Evolutionary conservation across 305 asterid genomes (phyloP), one percentile per base, ranked within the genome.

Genomic region (Plantago lanceolata): DNA sequence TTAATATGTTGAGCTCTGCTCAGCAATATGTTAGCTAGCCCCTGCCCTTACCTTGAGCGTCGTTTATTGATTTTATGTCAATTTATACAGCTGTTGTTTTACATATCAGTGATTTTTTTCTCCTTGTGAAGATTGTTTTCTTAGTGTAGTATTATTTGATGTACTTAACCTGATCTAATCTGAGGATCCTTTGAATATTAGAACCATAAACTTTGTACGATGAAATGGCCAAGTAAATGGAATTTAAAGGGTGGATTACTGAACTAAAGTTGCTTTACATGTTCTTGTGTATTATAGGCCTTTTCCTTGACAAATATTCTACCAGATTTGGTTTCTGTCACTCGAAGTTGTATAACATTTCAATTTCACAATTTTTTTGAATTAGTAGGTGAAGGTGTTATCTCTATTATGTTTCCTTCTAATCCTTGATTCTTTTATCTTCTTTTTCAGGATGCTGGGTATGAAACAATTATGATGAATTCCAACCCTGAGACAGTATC

Each of bases 401-500:
- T n/a, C n/a, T n/a, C n/a, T n/a, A n/a, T n/a, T 48, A 19, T 57
- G 17, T 50, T n/a, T 61, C 31, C 45, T 54, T 64, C 43, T 43
- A 54, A 35, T 56, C 37, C 61, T 14, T 63, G 67, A 24, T 16
- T 71, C 70, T 9, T 14, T 13, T 12, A 62, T 60, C 60, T 50
- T 43, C 61, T 67, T 61, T 44, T 68, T 26, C 61, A 90, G 97
- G 96, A 87, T 57, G 96, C 97, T 62, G 97, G 90, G 63, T 87
- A 74, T 59, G 96, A 93, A 77, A 93, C 99, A 67, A 86, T 93
- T 75, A 90, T 93, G 97, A 90, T 87, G 96, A 93, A 93, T 74
- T 93, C 99, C 61, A 93, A 93, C 73, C 99, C 97, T 0, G 96
- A 93, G 74, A 93, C 95, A 24, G 99, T 89, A 58, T 87, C 96